Evolutionary conservation across 2,329 filamentous ascomycete genomes (phyloP).

Genomic region (Penicillium sp.): DNA sequence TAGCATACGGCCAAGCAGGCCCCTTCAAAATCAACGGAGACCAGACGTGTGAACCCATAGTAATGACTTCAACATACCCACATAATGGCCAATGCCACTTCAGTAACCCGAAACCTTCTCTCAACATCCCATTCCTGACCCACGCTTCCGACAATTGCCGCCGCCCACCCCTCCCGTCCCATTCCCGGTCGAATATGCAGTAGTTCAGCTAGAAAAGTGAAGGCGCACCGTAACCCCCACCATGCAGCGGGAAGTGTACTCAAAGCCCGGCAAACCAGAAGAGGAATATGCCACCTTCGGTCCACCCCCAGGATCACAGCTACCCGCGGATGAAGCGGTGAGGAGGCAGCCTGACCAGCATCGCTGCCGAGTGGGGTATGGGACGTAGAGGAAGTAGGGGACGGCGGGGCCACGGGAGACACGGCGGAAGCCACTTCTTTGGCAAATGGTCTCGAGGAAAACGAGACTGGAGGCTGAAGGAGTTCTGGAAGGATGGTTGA

Average conservation of each 20-base stretch:
- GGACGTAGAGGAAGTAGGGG: constrained; percentile 30
- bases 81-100: constrained; percentile 70
- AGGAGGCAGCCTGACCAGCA: constrained; percentile 29
- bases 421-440: constrained; percentile 35
- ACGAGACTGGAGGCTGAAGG: constrained; percentile 8
- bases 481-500: constrained; percentile 13
- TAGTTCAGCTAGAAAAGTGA: constrained; percentile 67
- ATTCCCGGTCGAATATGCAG: constrained; percentile 49
- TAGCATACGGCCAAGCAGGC: background rate
- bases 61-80: constrained; percentile 58
- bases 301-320: constrained; percentile 76
- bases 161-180: constrained; percentile 43
- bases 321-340: constrained; percentile 69
- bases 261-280: constrained; percentile 70
- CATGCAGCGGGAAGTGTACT: constrained; percentile 69
- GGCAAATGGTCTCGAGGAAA: constrained; percentile 17
- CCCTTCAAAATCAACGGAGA: background rate
- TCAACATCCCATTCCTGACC: constrained; percentile 46
- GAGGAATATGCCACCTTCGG: constrained; percentile 68
- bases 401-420: constrained; percentile 27
- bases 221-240: constrained; percentile 69
- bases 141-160: constrained; percentile 39
- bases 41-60: background rate
- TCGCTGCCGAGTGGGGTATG: constrained; percentile 31
- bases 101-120: constrained; percentile 59